Conservation (phyloP, 768 basidiomycete species). For the Lentinus brumalis region DNA sequence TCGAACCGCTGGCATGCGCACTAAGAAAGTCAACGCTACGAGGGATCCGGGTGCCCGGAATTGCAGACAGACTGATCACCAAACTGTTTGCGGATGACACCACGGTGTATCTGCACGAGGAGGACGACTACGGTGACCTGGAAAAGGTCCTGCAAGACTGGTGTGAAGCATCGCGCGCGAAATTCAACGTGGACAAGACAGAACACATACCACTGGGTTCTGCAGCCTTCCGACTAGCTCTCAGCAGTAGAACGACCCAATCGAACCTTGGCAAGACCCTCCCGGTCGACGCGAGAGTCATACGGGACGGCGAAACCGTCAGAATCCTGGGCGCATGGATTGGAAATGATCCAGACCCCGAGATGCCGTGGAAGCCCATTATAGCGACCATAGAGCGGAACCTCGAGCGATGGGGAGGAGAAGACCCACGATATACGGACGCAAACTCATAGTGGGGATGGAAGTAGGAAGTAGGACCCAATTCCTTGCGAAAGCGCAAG, state of each 20-base stretch:
- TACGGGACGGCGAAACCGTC: neutral
- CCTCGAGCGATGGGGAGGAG: no score
- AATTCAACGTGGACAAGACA: conserved; percentile 46
- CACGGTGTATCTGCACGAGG: conserved; percentile 30
- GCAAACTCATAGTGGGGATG: no score
- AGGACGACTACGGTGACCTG: conserved; percentile 31
- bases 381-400: no score
- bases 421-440: no score
- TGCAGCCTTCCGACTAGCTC: conserved; percentile 13
- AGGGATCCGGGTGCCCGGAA: conserved; percentile 23
- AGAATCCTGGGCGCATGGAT: conserved; percentile 21
- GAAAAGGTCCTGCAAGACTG: conserved; percentile 25
- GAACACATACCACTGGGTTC: conserved; percentile 39
- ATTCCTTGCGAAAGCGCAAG: neutral
- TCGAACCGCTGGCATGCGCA: conserved; percentile 31
- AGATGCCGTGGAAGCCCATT: no score
- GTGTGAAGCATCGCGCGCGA: conserved; percentile 43
- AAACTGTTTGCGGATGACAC: conserved; percentile 35
- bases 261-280: neutral
- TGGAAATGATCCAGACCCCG: conserved; percentile 12
- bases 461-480: conserved; percentile 15
- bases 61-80: conserved; percentile 3
- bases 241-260: neutral
- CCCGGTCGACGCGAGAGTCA: neutral
- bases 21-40: conserved; percentile 19